Percentiles rank a stretch among this genome's conserved stretches.
Conservation (phyloP, 495 filamentous ascomycete species). For the Aspergillus campestris region DNA sequence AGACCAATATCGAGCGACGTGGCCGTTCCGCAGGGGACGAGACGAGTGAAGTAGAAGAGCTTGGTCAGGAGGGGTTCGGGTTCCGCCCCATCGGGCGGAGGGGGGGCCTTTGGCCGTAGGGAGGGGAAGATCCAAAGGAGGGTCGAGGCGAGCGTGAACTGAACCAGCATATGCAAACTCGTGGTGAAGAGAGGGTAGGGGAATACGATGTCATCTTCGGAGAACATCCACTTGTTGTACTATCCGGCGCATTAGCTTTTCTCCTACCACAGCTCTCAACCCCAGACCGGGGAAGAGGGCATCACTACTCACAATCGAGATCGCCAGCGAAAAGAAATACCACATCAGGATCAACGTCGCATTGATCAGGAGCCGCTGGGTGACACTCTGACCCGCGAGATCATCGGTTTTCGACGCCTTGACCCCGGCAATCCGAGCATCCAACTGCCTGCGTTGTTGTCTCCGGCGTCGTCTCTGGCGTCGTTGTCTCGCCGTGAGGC, state of each 20-base stretch:
- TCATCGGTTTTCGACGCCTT: constrained; percentile 35
- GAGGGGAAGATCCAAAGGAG: constrained; percentile 79
- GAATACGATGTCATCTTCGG: constrained; percentile 74
- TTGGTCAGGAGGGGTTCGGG: constrained; percentile 71
- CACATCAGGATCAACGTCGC: constrained; percentile 71
- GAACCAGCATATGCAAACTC: constrained; percentile 89
- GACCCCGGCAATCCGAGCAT: constrained; percentile 59
- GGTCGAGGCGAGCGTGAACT: constrained; percentile 73
- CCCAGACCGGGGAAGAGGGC: background rate
- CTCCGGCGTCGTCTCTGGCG: constrained; percentile 56
- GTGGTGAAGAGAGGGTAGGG: constrained; percentile 95
- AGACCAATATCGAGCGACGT: constrained; percentile 95
- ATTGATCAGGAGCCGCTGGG: constrained; percentile 63
- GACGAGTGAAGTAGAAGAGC: constrained; percentile 84
- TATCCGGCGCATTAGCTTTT: constrained; percentile 19
- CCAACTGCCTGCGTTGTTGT: constrained; percentile 58
- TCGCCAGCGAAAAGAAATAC: constrained; percentile 91
- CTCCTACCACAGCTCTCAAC: background rate
- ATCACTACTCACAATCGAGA: constrained; percentile 70
- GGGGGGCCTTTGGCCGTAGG: constrained; percentile 58
- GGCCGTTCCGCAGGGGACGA: constrained; percentile 86
- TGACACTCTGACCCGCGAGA: constrained; percentile 55
- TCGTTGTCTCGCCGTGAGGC: constrained; percentile 65
- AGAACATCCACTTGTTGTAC: constrained; percentile 99
- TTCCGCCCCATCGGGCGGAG: constrained; percentile 31